Evolutionary conservation across 441 rosid species (phyloP).

Genomic region (Eruca vesicaria): DNA sequence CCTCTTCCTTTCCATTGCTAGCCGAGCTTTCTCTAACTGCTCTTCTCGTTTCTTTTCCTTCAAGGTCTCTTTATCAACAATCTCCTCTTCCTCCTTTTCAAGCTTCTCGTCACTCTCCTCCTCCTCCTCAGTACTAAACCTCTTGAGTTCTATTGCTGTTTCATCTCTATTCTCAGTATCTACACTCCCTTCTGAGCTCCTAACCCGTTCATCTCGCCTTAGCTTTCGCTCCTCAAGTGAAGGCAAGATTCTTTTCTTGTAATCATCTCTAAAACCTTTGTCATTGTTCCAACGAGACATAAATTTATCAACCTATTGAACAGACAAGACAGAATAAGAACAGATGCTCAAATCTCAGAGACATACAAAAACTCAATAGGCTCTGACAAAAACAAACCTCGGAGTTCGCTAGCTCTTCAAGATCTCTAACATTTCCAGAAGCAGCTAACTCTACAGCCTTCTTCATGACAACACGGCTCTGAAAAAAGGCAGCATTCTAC

Average conservation of each 20-base stretch:
- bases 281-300: conserved; percentile 62
- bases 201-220: conserved; percentile 70
- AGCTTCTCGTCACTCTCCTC: conserved; percentile 26
- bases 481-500: conserved; percentile 31
- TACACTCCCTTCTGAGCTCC: conserved; percentile 36
- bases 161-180: conserved; percentile 43
- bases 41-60: conserved; percentile 85
- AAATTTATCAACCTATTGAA: conserved; percentile 65
- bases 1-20: conserved; percentile 94
- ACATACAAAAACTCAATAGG: not conserved
- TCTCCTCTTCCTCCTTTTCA: conserved; percentile 36
- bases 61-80: conserved; percentile 60
- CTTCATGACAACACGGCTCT: conserved; percentile 24
- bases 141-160: conserved; percentile 42
- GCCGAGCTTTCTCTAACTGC: conserved; percentile 75
- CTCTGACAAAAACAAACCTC: conserved; percentile 30
- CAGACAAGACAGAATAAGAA: conserved; percentile 11
- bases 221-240: conserved; percentile 67
- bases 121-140: conserved; percentile 39
- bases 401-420: conserved; percentile 26
- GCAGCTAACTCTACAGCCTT: conserved; percentile 33
- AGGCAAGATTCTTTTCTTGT: conserved; percentile 58
- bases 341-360: conserved; percentile 11
- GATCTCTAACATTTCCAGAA: conserved; percentile 21
- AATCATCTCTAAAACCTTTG: conserved; percentile 31